Evolutionary conservation across 805 yeast genomes (phyloP), one percentile per base, ranked within the genome.

Genomic region (Tetrapisispora phaffii): DNA sequence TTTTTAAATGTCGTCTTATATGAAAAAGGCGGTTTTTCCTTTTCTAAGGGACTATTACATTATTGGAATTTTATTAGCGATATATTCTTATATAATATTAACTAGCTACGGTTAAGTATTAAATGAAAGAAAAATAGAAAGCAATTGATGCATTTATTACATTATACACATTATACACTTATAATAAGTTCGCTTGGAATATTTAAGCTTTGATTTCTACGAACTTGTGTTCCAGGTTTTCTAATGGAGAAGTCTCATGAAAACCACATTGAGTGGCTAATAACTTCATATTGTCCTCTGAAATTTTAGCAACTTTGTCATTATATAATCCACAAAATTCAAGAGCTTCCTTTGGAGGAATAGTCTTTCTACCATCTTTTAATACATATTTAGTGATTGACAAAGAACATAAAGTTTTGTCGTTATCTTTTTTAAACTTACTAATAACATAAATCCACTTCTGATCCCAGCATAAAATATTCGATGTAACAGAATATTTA

Each of bases 381-480:
- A 88, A 74, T 2, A 89, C 95, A 53, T 87, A 82, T 61, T 82
- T 86, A 9, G 95, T 82, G 22, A 87, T 59, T 1, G 82, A 77
- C 19, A 79, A 66, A 0, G 87, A 79, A 54, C 79, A 73, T 23
- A 74, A 51, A 7, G 65, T 60, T n/a, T 61, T 62, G 12, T 62
- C 65, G 15, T 57, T 53, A 10, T 60, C 54, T 35, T 71, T 67
- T 12, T 72, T 74, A 56, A 87, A 86, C 54, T 76, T 73, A 35
- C 83, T 76, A 21, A 83, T 51, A 12, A 85, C 74, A 57, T 79
- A 88, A 13, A 89, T 55, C 96, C 96, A 87, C 62, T 88, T 89
- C 29, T 75, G 70, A 65, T 85, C 93, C 95, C 96, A 88, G 7
- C 90, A 82, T 6, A 84, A 59, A 17, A 89, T 72, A 33, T 77